A percentile compares a stretch with the other conserved stretches of the same genome.
Conservation (phyloP, 129 eudicot genomes). For the Mikania micrantha region DNA sequence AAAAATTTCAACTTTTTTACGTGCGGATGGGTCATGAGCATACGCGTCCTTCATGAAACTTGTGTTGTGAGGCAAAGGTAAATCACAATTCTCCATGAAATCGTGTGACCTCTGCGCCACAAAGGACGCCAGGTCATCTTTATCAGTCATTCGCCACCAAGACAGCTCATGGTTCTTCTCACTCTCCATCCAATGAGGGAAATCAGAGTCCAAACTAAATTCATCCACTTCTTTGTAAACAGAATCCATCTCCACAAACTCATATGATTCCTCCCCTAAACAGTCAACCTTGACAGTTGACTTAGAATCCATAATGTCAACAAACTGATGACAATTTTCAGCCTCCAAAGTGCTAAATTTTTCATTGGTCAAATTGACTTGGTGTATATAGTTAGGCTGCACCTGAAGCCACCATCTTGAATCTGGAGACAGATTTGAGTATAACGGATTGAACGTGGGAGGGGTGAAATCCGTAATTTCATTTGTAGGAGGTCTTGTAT, state of each 20-base stretch:
- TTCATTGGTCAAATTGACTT: conserved; percentile 31
- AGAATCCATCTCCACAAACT: conserved; percentile 44
- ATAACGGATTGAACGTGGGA: conserved; percentile 30
- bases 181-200: conserved; percentile 50
- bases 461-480: conserved; percentile 37
- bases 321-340: conserved; percentile 24
- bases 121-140: conserved; percentile 65
- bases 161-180: conserved; percentile 46
- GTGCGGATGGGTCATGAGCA: conserved; percentile 14
- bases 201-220: conserved; percentile 38
- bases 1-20: conserved; percentile 19
- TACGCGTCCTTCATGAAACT: conserved; percentile 21
- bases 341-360: conserved; percentile 29
- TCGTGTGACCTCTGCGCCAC: conserved; percentile 66
- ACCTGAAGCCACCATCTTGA: conserved; percentile 87
- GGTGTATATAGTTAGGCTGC: conserved; percentile 54
- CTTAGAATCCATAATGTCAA: conserved; percentile 35
- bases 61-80: conserved; percentile 57
- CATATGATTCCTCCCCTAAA: conserved; percentile 37
- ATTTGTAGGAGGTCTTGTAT: conserved; percentile 34
- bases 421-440: conserved; percentile 51
- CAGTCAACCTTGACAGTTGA: conserved; percentile 31
- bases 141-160: conserved; percentile 89
- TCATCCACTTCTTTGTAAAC: conserved; percentile 37
- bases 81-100: conserved; percentile 82